Percentiles rank a stretch among this genome's conserved stretches.
These are phyloP conservation scores for Neofusicoccum parvum DNA, from an alignment of 2,329 filamentous ascomycete genomes.

Conservation along the genomic window DNA sequence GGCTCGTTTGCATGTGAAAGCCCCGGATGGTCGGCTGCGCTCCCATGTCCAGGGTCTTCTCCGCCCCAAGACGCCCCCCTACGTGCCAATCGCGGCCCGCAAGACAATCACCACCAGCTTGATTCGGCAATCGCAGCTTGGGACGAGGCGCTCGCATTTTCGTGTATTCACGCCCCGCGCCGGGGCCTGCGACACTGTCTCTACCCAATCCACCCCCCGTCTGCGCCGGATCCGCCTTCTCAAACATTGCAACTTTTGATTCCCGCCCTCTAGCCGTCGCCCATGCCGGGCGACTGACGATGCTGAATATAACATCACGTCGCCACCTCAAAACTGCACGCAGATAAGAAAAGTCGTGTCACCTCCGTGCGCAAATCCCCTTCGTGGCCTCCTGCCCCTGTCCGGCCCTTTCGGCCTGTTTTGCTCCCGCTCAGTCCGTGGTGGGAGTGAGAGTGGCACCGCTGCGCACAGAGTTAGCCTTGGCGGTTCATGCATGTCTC, in stretches of 20 bases:
- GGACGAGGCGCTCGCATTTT: constrained; percentile 14
- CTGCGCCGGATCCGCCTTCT: background rate
- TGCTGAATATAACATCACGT: background rate
- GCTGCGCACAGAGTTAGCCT: constrained; percentile 26
- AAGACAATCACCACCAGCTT: background rate
- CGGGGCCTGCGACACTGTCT: constrained; percentile 10
- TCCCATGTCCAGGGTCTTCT: background rate
- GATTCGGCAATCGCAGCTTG: background rate
- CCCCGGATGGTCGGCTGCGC: constrained; percentile 7
- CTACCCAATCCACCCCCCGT: background rate
- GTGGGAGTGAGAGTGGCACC: constrained; percentile 42
- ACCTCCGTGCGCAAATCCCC: background rate
- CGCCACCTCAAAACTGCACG: background rate
- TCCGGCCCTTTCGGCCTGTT: background rate
- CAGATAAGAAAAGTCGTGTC: background rate
- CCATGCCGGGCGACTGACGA: background rate
- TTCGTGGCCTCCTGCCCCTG: background rate
- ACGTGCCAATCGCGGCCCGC: constrained; percentile 3
- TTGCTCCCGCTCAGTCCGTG: constrained; percentile 24
- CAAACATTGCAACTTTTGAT: constrained; percentile 13
- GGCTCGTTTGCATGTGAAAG: constrained; percentile 15
- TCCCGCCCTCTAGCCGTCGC: background rate
- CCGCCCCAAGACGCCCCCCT: background rate
- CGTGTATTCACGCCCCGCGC: constrained; percentile 9
- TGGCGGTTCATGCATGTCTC: constrained; percentile 14